Evolutionary conservation across 169 alveolate species (phyloP), one percentile per base, ranked within the genome.

Genomic region (Plasmodium vinckei): DNA sequence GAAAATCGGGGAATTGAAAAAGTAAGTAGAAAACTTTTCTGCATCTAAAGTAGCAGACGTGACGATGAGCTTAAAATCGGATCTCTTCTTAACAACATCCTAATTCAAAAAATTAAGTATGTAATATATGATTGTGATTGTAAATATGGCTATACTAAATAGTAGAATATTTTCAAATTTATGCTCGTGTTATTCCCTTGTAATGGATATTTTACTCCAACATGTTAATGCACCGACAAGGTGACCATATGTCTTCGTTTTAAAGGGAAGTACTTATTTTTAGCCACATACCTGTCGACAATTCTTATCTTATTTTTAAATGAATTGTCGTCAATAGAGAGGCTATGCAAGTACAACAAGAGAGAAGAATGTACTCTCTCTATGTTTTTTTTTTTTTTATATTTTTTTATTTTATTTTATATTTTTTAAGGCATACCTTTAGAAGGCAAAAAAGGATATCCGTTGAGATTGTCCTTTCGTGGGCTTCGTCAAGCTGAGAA

Each of bases 1-100:
- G 93, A 99, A 99, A 47, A 99, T 98, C 27, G 98, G 98, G 9
- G 99, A 97, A 79, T 98, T 98, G 92, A 96, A 94, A 90, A 99
- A 99, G 92, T 98, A 99, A 33, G 96, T 93, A 1, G 99, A 96
- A 88, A 99, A 98, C 93, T 98, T 98, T 64, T 97, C 99, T 23
- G 99, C 99, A 84, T 95, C 97, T 61, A 95, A 92, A 23, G 99
- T 98, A 44, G 99, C 99, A 5, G 99, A 98, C n/a, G 99, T 99
- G 21, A 99, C 99, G 46, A 99, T 99, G 77, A 99, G 94, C 91
- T 97, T 97, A 64, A 98, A 95, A 75, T 97, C 99, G 9, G 96
- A 95, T 17, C 99, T 93, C 65, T 93, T 94, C 56, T 95, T 94
- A 33, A 97, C 89, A 15, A 98, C 97, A 69, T 96, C 96, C 97